Base-by-base conservation (phyloP, 148 eudicot species). In the Arbutus unedo region DNA sequence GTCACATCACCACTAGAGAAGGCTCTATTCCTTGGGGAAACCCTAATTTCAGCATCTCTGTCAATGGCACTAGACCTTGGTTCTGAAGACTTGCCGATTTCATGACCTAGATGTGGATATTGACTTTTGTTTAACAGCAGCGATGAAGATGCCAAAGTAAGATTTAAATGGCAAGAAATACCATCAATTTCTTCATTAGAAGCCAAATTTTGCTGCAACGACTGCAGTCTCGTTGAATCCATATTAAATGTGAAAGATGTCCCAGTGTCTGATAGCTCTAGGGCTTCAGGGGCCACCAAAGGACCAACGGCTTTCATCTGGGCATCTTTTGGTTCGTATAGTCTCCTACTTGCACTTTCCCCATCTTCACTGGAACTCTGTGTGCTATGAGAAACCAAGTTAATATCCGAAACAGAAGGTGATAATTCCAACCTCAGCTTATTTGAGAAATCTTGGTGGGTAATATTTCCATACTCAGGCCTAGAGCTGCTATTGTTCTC, bases 311-410 rank as follows among this genome's bases (percentile, higher is more conserved):
- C 43, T 82, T 84, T 85, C 74, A 86, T 84, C 71, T 87, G 89
- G 41, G 84, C 76, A 85, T 91, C 93, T 85, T 86, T 89, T 48
- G 81, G 80, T 51, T 86, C 94, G 45, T 89, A 75, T 31, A 81
- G 66, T 81, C 85, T 87, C 83, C 86, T 88, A 18, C 88, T 87
- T 13, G 93, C 91, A 82, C 97, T 93, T 74, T 70, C 86, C 84
- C 89, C 86, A 56, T 93, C 97, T 90, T 91, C 97, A 79, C 84
- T 92, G 82, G 97, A 93, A 88, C 97, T 90, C 47, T 95, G 95
- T 7, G 95, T 90, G 92, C 98, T 93, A 45, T 86, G 92, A 43
- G 98, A 93, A 79, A 90, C 89, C 88, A 93, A 85, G 87, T 91
- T 92, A 54, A 88, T 85, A 84, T 93, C 94, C 18, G 98, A 92